Base-by-base conservation (phyloP, 768 basidiomycete genomes). In the Mrakia frigida region DNA sequence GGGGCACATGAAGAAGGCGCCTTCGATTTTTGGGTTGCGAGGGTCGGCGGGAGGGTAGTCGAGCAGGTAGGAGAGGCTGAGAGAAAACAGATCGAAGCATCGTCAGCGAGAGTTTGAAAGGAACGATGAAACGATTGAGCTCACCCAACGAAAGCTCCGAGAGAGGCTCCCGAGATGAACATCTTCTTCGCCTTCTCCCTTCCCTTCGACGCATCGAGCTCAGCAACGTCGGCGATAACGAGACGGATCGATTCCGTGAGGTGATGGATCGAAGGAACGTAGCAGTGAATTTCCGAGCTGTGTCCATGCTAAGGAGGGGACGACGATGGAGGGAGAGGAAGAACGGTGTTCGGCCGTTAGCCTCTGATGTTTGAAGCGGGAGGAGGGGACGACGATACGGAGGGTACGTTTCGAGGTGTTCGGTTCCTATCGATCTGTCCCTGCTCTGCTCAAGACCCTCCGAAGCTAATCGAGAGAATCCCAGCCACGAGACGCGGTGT, bases 1-100 rank as follows among this genome's bases (percentile, higher is more conserved):
- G 0, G 75, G 75, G 39, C 75, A 76, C 69, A 76, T 71, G 39
- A 76, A 28, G 70, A 71, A 76, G 2, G 53, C 25, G 10, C 75
- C 75, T 6, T 31, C 69, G 37, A 76, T 52, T 0, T 11, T 9
- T 7, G 53, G 69, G 31, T 63, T 60, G 9, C 61, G 59, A 33
- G 56, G 41, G 21, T 60, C 68, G 18, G 37, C 53, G 4, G 75
- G 70, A 35, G 75, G 75, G 31, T 71, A 71, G 21, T 43, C 61
- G 46, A 76, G 39, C 4, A 76, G 59, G 59, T 71, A 76, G 0
- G 68, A 39, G 28, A 75, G 68, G 23, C 74, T 74, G 65, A 16
- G 56, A 56, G 61, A 63, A 28, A 2, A 25, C 4, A n/a, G 60
- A 74, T 39, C 37, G 43, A 52, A 18, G 14, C 16, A 4, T 1